These are phyloP conservation scores for Sutorius eximius DNA, from an alignment of 1,284 basidiomycete genomes.

Conservation along the genomic window DNA sequence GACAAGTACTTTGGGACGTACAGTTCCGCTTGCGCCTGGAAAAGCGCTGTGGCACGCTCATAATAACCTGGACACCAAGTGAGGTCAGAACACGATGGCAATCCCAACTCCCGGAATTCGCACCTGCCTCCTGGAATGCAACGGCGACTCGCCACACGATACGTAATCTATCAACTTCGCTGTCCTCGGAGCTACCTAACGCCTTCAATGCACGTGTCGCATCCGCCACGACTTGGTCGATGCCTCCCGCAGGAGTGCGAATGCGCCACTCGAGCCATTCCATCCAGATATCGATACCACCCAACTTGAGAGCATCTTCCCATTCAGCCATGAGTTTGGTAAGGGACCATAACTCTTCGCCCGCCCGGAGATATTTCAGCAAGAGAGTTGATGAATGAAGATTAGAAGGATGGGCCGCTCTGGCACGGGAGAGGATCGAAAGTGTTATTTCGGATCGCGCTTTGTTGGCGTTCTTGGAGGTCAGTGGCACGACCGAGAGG, in stretches of 20 bases:
- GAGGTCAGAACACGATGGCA: conserved; percentile 14
- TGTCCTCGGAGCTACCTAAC: conserved; percentile 40
- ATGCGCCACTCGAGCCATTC: conserved; percentile 78
- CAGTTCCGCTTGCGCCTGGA: conserved; percentile 79
- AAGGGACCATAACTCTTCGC: conserved; percentile 68
- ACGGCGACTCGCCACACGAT: conserved; percentile 71
- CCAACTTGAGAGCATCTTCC: conserved; percentile 62
- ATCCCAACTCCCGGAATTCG: conserved; percentile 25
- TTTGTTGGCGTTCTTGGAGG: conserved; percentile 64
- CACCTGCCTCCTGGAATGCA: conserved; percentile 76
- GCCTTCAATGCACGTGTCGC: conserved; percentile 44
- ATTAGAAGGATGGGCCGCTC: conserved; percentile 56
- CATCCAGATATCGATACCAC: conserved; percentile 58
- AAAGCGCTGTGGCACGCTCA: conserved; percentile 70
- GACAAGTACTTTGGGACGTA: conserved; percentile 37
- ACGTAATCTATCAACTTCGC: conserved; percentile 59
- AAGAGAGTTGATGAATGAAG: conserved; percentile 48
- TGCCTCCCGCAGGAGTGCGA: conserved; percentile 42
- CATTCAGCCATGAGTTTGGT: conserved; percentile 62
- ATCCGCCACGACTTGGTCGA: conserved; percentile 55
- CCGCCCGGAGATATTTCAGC: conserved; percentile 66
- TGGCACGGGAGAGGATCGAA: conserved; percentile 65
- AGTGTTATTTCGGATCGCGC: conserved; percentile 68
- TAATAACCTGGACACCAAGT: conserved; percentile 44
- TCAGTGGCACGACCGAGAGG: conserved; percentile 54